Base-by-base conservation (phyloP, 2,329 filamentous ascomycete genomes). In the Nemania serpens region DNA sequence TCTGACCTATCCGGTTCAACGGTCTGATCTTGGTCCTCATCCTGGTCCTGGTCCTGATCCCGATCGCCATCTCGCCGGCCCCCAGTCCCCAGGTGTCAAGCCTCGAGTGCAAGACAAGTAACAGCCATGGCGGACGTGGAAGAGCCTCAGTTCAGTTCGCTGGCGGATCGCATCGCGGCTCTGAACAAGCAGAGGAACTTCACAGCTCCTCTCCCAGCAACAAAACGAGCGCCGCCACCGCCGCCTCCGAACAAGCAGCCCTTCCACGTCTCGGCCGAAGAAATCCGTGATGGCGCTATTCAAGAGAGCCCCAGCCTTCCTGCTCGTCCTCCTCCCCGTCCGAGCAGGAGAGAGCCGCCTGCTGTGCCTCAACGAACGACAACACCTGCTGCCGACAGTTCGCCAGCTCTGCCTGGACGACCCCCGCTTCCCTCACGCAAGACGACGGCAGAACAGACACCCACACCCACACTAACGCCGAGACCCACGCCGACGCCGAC, bases 131-230 rank as follows among this genome's bases (percentile, higher is more conserved):
- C 84, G 7, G 86, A 88, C 54, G 77, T 81, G 46, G 84, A 87
- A 68, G 86, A 88, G 70, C 84, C 84, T 41, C 82, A 82, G 63
- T 88, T 86, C 73, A 86, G 78, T 60, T 82, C 82, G 7, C 79
- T 89, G 25, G 81, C 84, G 4, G 84, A 88, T 73, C 81, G 86
- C 54, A 88, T 88, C 64, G 85, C 86, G 10, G 86, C 86, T 33
- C 79, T 89, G 64, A 88, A 88, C 67, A 76, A 78, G 69, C 82
- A 88, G 73, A 84, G 84, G 74, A 84, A 83, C 76, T 84, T 88
- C 76, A 76, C 76, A 59, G 69, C 75, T 13, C 75, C 76, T 55
- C 61, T 67, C 1, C 59, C 68, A 11, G 54, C 4, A 22, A 48
- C 46, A 25, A 79, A 78, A 69, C 74, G 75, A 55, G 74, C 79